Evolutionary conservation across 345 rosid species (phyloP).

Genomic region (Acer yangbiense): DNA sequence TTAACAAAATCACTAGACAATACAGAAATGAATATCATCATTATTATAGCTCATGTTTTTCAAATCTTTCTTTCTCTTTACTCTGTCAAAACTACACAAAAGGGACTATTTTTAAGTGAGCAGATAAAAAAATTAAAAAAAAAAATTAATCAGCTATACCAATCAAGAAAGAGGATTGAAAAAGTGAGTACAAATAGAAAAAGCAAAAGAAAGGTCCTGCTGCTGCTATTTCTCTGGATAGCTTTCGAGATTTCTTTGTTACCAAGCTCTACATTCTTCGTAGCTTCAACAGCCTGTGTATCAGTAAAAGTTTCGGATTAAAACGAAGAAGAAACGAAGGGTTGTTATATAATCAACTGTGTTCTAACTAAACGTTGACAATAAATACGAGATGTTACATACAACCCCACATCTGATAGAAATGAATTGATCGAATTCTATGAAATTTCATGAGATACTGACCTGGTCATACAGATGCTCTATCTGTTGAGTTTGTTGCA

Average conservation of each 20-base stretch:
- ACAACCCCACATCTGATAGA: background rate
- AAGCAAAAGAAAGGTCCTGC: constrained; percentile 88
- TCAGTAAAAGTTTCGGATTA: background rate
- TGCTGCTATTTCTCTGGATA: constrained; percentile 73
- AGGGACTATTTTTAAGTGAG: background rate
- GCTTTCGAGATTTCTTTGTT: constrained; percentile 87
- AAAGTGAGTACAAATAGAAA: constrained; percentile 84
- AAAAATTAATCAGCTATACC: constrained; percentile 56
- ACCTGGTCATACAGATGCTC: constrained; percentile 89
- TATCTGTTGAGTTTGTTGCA: constrained; percentile 94
- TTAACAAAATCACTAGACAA: background rate
- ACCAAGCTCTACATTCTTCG: constrained; percentile 83
- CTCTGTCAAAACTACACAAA: constrained; percentile 6
- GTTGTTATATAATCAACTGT: background rate
- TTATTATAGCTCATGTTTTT: background rate
- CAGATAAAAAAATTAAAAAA: too few species aligned
- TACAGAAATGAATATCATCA: background rate
- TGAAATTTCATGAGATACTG: constrained; percentile 14
- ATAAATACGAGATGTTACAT: background rate
- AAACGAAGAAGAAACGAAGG: constrained; percentile 10
- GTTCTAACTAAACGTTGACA: background rate
- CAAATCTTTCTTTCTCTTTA: background rate
- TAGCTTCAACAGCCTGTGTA: constrained; percentile 91
- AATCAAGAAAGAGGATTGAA: constrained; percentile 86
- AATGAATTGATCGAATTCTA: background rate